Evolutionary conservation across 441 rosid genomes (phyloP), one percentile per base, ranked within the genome.

Genomic region (Erodium moschatum): DNA sequence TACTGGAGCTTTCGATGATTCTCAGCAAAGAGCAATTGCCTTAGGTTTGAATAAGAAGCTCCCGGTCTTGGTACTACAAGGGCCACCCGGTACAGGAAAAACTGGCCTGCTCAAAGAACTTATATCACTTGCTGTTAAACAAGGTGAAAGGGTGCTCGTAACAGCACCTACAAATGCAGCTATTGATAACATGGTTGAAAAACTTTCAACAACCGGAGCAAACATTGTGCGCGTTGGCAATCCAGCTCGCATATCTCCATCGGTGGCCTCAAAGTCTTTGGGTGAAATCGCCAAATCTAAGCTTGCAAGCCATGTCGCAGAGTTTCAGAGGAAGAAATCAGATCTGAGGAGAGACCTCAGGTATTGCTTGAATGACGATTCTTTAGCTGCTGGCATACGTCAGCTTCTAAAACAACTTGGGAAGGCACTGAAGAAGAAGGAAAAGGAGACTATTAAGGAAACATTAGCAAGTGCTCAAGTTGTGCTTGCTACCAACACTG

Each of bases 81-180:
- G 98, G 66, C 98, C 98, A 69, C 98, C 98, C 60, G 98, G 98
- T 68, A 87, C 97, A 13, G 97, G 98, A 48, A 93, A 93, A 86
- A 86, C 98, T 60, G 89, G 86, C 78, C 76, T 93, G 85, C 97
- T 93, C 31, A 91, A 83, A 75, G 98, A 93, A 80, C 78, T 89
- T 52, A 83, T 89, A 71, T 74, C 79, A 35, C 84, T 79, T 64
- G 85, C 97, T 71, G 96, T 84, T 77, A 89, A 83, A 71, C 95
- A 86, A 77, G 97, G 95, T 46, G 98, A 93, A 84, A 85, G 87
- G 81, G 97, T 93, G 67, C 90, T 93, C 12, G 90, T 93, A 67
- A 87, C 97, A 52, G 98, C 97, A 10, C 97, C 98, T 63, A 91
- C 97, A 70, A 93, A 93, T 84, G 95, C 97, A 73, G 98, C 93